Base-by-base conservation (phyloP, 805 yeast species). In the Helenozyma rhizophorensis region DNA sequence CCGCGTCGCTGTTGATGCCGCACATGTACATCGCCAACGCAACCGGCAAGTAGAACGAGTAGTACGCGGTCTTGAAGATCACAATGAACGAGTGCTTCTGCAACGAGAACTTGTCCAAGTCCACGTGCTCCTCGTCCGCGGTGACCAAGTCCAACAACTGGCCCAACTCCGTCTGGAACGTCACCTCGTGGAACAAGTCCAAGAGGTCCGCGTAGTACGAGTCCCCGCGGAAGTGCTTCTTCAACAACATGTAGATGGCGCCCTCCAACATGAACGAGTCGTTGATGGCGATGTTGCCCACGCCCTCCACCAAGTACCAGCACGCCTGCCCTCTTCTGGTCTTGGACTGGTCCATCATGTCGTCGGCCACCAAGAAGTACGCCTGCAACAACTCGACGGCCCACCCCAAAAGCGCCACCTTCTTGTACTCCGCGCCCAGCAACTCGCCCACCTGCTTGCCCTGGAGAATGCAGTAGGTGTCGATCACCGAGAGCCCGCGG, bases 291-390 rank as follows among this genome's bases (percentile, higher is more conserved):
- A 93, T 82, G 58, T 87, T 87, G 25, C 85, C 86, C 39, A 93
- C 96, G 24, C 77, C 78, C 46, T 75, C 78, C 22, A 66, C 74
- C 54, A 72, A 78, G 70, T 88, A 93, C 98, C 98, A 93, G 65
- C 98, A 93, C 46, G 96, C 93, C 65, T 90, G 97, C 39, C 97
- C 98, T 61, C 98, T 82, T 73, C 98, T 84, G 25, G 98, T 93
- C 60, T 86, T 83, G 21, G 96, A 84, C 48, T 79, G 78, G 61
- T 93, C 98, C 98, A 93, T 93, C 79, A 93, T 93, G 59, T 93
- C 98, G 60, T 93, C 98, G 21, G 97, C 94, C 36, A 93, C 97
- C 52, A 93, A 73, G 72, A 93, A 93, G 60, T 86, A 93, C 2
- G 97, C 97, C 66, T 90, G 98, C 48, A 90, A 71, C 45, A 93